Base-by-base conservation (phyloP, 306 rosid species). In the Quercus dentata region DNA sequence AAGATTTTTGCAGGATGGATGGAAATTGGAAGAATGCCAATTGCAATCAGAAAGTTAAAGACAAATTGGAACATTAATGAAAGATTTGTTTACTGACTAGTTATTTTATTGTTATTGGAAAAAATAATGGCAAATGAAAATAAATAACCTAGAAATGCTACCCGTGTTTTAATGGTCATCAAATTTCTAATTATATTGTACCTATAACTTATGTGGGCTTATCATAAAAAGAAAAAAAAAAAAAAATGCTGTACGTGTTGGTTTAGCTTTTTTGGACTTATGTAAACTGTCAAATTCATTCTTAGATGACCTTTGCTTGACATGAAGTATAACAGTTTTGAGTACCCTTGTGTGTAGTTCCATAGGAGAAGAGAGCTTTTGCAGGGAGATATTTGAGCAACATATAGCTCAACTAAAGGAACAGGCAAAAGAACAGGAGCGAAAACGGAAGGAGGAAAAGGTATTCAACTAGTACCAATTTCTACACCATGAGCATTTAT, bases 391-490 rank as follows among this genome's bases (percentile, higher is more conserved):
- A 75, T 92, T 94, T 84, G 97, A 94, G 84, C 89, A 89, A 58
- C 88, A 91, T 84, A 64, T 92, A 71, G 70, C 78, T 19, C 97
- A 92, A 77, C 87, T 94, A 78, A 91, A 88, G 84, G 98, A 94
- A 74, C 91, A 85, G 81, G 90, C 88, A 76, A 91, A 89, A 78
- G 98, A 94, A 83, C 91, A 59, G 18, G 97, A 92, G 79, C 85
- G 88, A 73, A 92, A 87, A 85, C 85, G 97, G 68, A 91, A 91
- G 82, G 98, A 91, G 79, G 97, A 94, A 70, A 94, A 88, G 97
- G 97, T 92, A 91, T 76, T 79, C 67, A 85, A 46, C 73, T 68
- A 77, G 63, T 73, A 46, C 41, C 80, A 78, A 62, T 46, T 31
- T 10, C 23, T 31, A 31, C 44, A 30, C 23, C 14, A 6, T 7